Conservation (phyloP, 345 rosid species). For the Pelargonium nanum region DNA sequence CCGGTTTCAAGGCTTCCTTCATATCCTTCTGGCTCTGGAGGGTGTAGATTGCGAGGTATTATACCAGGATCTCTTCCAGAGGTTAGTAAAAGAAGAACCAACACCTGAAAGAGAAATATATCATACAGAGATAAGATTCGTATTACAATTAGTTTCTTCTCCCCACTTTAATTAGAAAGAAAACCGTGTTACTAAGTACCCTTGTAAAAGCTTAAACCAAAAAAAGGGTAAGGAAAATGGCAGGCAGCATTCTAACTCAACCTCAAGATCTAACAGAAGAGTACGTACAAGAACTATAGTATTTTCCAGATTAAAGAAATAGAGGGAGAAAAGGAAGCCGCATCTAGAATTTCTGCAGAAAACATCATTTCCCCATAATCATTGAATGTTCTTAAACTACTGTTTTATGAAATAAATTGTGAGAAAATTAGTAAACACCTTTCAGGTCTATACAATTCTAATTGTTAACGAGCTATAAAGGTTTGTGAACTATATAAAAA, state of each 20-base stretch:
- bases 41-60: slow-evolving; percentile 59
- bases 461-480: background rate
- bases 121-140: background rate
- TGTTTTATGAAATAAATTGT: background rate
- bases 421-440: too few relatives aligned
- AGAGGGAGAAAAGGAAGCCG: background rate
- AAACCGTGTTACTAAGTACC: background rate
- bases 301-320: background rate
- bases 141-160: background rate
- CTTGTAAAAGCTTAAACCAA: background rate
- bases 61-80: slow-evolving; percentile 98
- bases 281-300: too few relatives aligned
- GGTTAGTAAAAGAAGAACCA: slow-evolving; percentile 61
- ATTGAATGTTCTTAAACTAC: background rate
- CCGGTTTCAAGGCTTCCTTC: slow-evolving; percentile 31
- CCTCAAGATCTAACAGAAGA: background rate
- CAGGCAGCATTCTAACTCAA: background rate
- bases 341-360: background rate
- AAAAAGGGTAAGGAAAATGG: background rate
- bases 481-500: background rate
- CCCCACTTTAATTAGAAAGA: background rate
- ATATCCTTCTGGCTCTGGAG: slow-evolving; percentile 57
- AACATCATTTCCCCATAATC: background rate
- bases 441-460: background rate
- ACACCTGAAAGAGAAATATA: slow-evolving; percentile 39